Base-by-base conservation (phyloP, 345 rosid species). In the Eucalyptus tenuipes region DNA sequence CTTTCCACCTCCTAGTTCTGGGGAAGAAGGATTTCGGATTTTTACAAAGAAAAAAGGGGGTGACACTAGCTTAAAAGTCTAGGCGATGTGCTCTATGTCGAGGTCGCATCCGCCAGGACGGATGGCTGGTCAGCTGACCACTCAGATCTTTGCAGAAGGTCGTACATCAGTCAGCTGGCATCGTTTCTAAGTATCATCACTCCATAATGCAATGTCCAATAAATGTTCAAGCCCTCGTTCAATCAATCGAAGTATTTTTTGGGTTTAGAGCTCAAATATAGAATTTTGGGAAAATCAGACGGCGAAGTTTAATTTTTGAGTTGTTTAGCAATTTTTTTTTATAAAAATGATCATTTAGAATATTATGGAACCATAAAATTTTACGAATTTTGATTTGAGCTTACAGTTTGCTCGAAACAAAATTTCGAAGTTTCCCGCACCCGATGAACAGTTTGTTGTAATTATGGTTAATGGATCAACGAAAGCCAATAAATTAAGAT, bases 361-460 rank as follows among this genome's bases (percentile, higher is more conserved):
- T 52, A 8, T 20, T 52, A 1, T 52, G 5, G 2, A 52, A 20
- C 5, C 0, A 0, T 20, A 52, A 0, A 2, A 52, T 20, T 52
- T 52, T 52, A 52, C 0, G 2, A 18, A 52, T 52, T 20, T 52
- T 52, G 25, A 20, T 52, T 20, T 52, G 57, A 52, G 25, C 2
- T 18, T 52, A 52, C 6, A 4, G 10, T 52, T 20, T 52, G 10
- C 10, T 2, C 2, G 2, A 8, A 52, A 52, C 1, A 20, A 52
- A 52, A 52, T 8, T 52, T 52, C 2, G 1, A 52, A 52, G 0
- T 52, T 20, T 8, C 5, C 25, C 1, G 0, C 10, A 0, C 5
- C 0, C 5, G 1, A 52, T 20, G 1, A 52, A 52, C 5, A 52
- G 22, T n/a, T n/a, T n/a, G n/a, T n/a, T n/a, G n/a, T n/a, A n/a